A percentile compares a stretch with the other conserved stretches of the same genome.
Conservation (phyloP, 768 basidiomycete species). For the Russula lepida region DNA sequence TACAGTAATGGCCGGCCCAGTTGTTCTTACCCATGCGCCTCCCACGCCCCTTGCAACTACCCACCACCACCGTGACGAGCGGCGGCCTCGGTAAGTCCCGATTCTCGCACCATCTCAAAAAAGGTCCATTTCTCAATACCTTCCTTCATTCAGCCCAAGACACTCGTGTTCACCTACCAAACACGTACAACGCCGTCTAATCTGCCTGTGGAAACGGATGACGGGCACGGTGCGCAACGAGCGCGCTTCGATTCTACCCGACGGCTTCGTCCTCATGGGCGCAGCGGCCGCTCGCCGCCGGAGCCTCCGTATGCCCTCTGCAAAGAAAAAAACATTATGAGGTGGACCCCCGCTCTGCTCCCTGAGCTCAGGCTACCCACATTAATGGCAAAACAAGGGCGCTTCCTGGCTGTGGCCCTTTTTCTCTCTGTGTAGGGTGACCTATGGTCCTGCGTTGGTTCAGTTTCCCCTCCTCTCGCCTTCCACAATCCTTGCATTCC, state of each 20-base stretch:
- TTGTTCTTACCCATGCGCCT: neutral
- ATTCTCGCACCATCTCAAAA: neutral
- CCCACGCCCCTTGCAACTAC: neutral
- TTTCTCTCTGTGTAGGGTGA: neutral
- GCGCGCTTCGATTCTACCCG: slow-evolving; percentile 45
- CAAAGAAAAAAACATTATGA: neutral
- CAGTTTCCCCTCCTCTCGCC: too few relatives aligned
- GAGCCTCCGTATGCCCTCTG: slow-evolving; percentile 19
- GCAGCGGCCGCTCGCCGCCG: slow-evolving; percentile 41
- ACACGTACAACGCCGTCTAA: slow-evolving; percentile 47
- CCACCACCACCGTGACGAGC: neutral
- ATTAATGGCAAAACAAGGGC: neutral
- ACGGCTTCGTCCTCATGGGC: slow-evolving; percentile 57
- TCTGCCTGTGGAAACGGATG: slow-evolving; percentile 54
- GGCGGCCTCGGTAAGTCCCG: slow-evolving; percentile 4
- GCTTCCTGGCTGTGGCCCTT: neutral
- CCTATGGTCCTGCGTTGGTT: neutral
- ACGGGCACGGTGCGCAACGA: slow-evolving; percentile 44
- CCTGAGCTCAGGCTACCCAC: neutral
- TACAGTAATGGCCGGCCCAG: slow-evolving; percentile 13
- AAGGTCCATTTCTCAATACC: neutral
- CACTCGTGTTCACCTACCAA: slow-evolving; percentile 32
- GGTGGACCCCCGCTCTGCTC: neutral
- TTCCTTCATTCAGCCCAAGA: neutral
- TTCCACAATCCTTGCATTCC: too few relatives aligned